Evolutionary conservation across 208 protist genomes (phyloP).

Genomic region (Leishmania tarentolae): DNA sequence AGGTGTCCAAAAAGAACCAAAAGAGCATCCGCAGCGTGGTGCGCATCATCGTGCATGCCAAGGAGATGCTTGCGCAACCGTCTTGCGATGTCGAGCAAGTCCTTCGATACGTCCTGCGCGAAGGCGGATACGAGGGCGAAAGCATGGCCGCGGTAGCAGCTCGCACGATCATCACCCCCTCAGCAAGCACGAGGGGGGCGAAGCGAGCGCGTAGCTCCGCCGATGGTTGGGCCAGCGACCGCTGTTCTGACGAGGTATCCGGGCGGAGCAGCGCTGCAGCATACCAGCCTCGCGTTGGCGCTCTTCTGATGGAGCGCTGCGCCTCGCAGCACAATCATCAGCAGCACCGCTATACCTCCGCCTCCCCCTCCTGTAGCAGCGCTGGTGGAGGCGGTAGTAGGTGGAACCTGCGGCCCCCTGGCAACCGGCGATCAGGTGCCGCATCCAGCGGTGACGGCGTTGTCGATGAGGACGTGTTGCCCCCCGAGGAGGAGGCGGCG

Average conservation of each 20-base stretch:
- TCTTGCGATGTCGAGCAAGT: conserved; percentile 55
- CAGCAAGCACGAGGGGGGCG: not conserved
- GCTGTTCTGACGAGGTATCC: not conserved
- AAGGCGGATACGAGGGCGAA: conserved; percentile 52
- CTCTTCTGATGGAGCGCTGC: conserved; percentile 16
- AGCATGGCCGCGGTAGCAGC: conserved; percentile 18
- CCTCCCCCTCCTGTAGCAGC: conserved; percentile 9
- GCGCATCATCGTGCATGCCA: conserved; percentile 37
- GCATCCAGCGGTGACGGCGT: conserved; percentile 17
- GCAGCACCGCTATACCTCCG: conserved; percentile 6
- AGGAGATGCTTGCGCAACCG: conserved; percentile 35
- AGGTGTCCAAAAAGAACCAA: conserved; percentile 43
- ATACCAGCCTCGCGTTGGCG: conserved; percentile 5
- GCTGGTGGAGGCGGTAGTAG: not conserved
- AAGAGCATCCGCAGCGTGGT: conserved; percentile 47
- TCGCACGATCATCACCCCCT: not conserved
- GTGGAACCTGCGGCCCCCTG: not conserved
- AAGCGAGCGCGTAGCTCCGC: conserved; percentile 5
- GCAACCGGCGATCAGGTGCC: not conserved
- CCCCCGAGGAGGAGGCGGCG: conserved; percentile 29
- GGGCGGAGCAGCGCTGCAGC: not conserved
- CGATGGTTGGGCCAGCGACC: not conserved
- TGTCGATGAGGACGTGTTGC: conserved; percentile 20
- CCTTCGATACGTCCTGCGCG: conserved; percentile 40
- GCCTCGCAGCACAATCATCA: conserved; percentile 21